Conservation (phyloP, 805 yeast species). For the Starmerella kuoi region DNA sequence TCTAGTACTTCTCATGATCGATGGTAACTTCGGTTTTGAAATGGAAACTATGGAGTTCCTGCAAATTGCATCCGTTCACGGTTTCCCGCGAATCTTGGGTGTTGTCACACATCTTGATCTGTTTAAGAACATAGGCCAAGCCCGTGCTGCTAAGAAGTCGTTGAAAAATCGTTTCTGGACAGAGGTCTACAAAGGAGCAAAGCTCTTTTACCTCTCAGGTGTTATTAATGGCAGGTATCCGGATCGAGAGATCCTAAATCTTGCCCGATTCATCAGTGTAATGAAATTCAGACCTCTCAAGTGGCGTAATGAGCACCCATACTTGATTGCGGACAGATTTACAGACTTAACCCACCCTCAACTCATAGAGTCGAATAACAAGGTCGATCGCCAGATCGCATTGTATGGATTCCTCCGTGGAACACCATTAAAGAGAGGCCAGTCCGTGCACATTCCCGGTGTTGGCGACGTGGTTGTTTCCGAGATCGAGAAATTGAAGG, state of each 20-base stretch:
- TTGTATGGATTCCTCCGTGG: slow-evolving; percentile 93
- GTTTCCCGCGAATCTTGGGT: slow-evolving; percentile 95
- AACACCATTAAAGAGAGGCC: slow-evolving; percentile 62
- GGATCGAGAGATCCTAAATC: slow-evolving; percentile 84
- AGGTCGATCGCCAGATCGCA: slow-evolving; percentile 80
- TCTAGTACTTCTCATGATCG: slow-evolving; percentile 74
- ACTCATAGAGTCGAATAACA: slow-evolving; percentile 59
- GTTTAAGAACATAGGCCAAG: slow-evolving; percentile 77
- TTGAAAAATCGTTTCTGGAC: slow-evolving; percentile 96
- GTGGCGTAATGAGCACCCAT: slow-evolving; percentile 98
- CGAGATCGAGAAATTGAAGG: slow-evolving; percentile 79
- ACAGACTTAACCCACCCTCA: slow-evolving; percentile 93
- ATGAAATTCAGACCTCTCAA: slow-evolving; percentile 98
- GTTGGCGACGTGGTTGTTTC: slow-evolving; percentile 77
- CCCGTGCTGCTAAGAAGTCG: slow-evolving; percentile 82
- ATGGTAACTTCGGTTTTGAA: slow-evolving; percentile 95
- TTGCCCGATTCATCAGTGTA: slow-evolving; percentile 84
- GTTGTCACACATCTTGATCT: slow-evolving; percentile 91
- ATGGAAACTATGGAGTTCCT: slow-evolving; percentile 99
- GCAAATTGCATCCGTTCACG: slow-evolving; percentile 93
- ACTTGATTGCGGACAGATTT: slow-evolving; percentile 77
- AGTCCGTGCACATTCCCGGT: slow-evolving; percentile 88
- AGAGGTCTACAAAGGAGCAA: slow-evolving; percentile 97
- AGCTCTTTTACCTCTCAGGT: slow-evolving; percentile 84
- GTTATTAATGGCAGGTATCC: slow-evolving; percentile 96